Evolutionary conservation across 2,329 filamentous ascomycete genomes (phyloP).

Genomic region (Phyllosticta paracitricarpa): DNA sequence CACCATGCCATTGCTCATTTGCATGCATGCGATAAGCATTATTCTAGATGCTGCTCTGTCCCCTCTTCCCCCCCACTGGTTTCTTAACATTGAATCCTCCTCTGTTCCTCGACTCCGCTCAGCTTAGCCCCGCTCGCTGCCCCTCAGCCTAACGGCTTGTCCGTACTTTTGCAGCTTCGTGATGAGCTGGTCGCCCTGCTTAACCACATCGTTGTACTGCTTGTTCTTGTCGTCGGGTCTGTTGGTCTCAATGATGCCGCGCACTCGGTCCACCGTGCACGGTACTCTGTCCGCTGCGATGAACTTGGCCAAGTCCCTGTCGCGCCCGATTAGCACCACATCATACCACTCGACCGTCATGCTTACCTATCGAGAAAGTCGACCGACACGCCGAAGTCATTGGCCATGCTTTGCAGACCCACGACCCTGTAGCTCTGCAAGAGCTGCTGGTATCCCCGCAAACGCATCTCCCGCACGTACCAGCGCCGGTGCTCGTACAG

Average conservation of each 20-base stretch:
- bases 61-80: background rate
- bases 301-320: slow-evolving; percentile 87
- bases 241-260: slow-evolving; percentile 96
- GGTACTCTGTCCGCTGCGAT: slow-evolving; percentile 90
- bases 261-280: slow-evolving; percentile 95
- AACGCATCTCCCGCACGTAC: slow-evolving; percentile 97
- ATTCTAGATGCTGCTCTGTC: background rate
- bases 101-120: too few relatives aligned
- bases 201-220: slow-evolving; percentile 96
- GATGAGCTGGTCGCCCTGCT: slow-evolving; percentile 94
- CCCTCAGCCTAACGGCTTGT: slow-evolving; percentile 85
- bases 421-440: slow-evolving; percentile 96
- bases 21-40: slow-evolving; percentile 3
- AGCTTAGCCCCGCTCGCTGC: slow-evolving; percentile 73
- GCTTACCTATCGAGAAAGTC: slow-evolving; percentile 88
- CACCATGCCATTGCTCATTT: background rate
- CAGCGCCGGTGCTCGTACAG: slow-evolving; percentile 91
- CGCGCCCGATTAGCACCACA: slow-evolving; percentile 6
- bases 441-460: slow-evolving; percentile 92
- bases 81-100: background rate
- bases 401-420: slow-evolving; percentile 93
- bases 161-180: slow-evolving; percentile 99
- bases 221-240: slow-evolving; percentile 98
- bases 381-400: slow-evolving; percentile 91
- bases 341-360: background rate